Percentiles rank a stretch among this genome's conserved stretches.
Conservation (phyloP, 148 eudicot genomes). For the Camellia granthamiana region DNA sequence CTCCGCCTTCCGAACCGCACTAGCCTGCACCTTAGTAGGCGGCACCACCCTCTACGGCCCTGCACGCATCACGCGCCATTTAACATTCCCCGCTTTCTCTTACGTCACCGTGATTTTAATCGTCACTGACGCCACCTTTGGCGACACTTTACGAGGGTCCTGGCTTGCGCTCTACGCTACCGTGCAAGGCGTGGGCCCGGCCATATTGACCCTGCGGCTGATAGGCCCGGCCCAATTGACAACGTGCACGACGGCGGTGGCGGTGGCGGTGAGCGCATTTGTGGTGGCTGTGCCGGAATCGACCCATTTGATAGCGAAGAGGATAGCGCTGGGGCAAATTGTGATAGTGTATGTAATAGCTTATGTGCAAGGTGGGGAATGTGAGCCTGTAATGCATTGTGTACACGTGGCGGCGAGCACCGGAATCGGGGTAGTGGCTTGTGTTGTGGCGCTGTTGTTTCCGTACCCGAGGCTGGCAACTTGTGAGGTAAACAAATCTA, state of each 20-base stretch:
- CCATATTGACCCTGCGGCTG: slow-evolving; percentile 49
- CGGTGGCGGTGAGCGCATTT: slow-evolving; percentile 46
- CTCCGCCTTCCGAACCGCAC: slow-evolving; percentile 58
- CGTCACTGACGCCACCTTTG: slow-evolving; percentile 58
- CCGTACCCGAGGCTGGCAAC: slow-evolving; percentile 63
- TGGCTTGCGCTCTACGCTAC: slow-evolving; percentile 59
- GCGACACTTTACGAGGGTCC: slow-evolving; percentile 60
- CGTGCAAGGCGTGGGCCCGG: slow-evolving; percentile 44
- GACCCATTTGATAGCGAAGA: slow-evolving; percentile 50
- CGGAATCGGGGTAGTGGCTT: slow-evolving; percentile 63
- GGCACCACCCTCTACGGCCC: slow-evolving; percentile 56
- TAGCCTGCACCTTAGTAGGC: slow-evolving; percentile 65
- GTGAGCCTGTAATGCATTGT: slow-evolving; percentile 68
- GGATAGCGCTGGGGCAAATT: slow-evolving; percentile 75
- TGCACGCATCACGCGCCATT: slow-evolving; percentile 17
- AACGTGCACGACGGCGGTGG: slow-evolving; percentile 35
- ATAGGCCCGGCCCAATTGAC: slow-evolving; percentile 55
- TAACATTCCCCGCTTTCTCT: slow-evolving; percentile 59
- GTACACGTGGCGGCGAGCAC: slow-evolving; percentile 71
- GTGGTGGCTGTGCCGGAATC: slow-evolving; percentile 52
- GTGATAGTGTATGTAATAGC: slow-evolving; percentile 59
- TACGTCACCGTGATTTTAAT: slow-evolving; percentile 67
- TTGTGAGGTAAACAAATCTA: slow-evolving; percentile 41
- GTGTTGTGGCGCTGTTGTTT: slow-evolving; percentile 61
- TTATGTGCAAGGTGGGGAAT: slow-evolving; percentile 33